These are phyloP conservation scores for Fusarium napiforme DNA, from an alignment of 2,329 filamentous ascomycete genomes.

Conservation along the genomic window DNA sequence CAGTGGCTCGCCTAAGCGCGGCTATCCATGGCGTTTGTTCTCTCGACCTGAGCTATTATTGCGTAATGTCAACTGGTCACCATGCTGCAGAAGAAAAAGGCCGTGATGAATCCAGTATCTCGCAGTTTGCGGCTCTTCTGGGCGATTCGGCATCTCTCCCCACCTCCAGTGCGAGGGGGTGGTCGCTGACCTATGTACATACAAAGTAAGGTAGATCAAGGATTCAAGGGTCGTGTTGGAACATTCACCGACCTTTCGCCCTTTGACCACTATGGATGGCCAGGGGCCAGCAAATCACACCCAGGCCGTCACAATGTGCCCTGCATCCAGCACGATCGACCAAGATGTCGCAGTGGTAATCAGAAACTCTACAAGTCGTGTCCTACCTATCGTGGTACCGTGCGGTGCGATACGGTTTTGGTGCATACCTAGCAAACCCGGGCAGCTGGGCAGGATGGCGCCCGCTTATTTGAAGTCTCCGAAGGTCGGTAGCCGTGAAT, in stretches of 20 bases:
- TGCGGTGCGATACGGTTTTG: background rate
- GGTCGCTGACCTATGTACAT: background rate
- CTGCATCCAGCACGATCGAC: background rate
- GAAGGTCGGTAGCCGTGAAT: background rate
- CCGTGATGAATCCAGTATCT: background rate
- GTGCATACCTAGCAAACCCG: slow-evolving; percentile 2
- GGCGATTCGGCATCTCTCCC: background rate
- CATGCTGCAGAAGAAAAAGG: background rate
- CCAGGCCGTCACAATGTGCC: slow-evolving; percentile 6
- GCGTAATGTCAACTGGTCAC: background rate
- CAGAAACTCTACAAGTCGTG: background rate
- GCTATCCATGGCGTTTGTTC: slow-evolving; percentile 25
- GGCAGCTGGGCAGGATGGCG: slow-evolving; percentile 7
- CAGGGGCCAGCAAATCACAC: slow-evolving; percentile 5
- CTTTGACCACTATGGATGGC: background rate
- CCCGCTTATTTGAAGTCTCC: background rate
- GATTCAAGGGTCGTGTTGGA: slow-evolving; percentile 1
- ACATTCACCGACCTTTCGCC: slow-evolving; percentile 14
- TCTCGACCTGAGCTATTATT: background rate
- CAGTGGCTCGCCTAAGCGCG: slow-evolving; percentile 30
- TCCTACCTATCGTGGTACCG: background rate
- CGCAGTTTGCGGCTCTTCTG: background rate
- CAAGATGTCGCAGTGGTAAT: background rate
- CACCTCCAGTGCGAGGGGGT: background rate
- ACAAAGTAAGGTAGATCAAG: background rate